Percentiles rank a stretch among this genome's conserved stretches.
These are phyloP conservation scores for Viridothelium virens DNA, from an alignment of 495 filamentous ascomycete genomes.

Conservation along the genomic window DNA sequence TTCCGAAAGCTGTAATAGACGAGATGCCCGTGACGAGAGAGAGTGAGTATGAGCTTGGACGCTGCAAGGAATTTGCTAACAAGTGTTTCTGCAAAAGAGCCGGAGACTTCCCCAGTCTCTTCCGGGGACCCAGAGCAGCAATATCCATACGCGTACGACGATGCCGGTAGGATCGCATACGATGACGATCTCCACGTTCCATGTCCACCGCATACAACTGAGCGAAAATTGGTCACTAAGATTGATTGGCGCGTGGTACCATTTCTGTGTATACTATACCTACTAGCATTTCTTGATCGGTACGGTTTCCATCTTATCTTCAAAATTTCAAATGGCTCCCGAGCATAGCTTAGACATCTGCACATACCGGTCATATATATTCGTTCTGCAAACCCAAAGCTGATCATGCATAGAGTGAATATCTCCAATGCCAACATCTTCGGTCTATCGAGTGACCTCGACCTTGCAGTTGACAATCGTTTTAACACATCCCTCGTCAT, in stretches of 20 bases:
- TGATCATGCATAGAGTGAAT: conserved; percentile 27
- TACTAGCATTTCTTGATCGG: conserved; percentile 83
- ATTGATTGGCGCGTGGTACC: conserved; percentile 79
- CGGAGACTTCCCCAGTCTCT: conserved; percentile 13
- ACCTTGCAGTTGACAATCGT: conserved; percentile 48
- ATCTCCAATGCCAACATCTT: conserved; percentile 48
- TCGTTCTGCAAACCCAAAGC: background rate
- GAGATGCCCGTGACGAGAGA: background rate
- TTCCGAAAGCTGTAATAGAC: background rate
- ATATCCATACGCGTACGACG: conserved; percentile 16
- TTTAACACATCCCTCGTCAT: conserved; percentile 77
- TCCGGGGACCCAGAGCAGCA: conserved; percentile 14
- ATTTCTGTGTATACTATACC: conserved; percentile 71
- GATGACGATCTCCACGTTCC: conserved; percentile 25
- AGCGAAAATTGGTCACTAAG: conserved; percentile 61
- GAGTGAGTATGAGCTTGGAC: background rate
- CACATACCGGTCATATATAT: background rate
- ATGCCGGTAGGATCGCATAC: conserved; percentile 18
- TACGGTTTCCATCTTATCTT: conserved; percentile 29
- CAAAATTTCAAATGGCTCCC: background rate
- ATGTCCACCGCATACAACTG: conserved; percentile 57
- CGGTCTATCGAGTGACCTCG: conserved; percentile 56
- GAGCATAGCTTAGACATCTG: background rate
- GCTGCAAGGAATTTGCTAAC: background rate
- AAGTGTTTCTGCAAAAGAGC: background rate